A percentile compares a stretch with the other conserved stretches of the same genome.
Conservation (phyloP, 2,329 filamentous ascomycete genomes). For the Rhexocercosporidium sp. region DNA sequence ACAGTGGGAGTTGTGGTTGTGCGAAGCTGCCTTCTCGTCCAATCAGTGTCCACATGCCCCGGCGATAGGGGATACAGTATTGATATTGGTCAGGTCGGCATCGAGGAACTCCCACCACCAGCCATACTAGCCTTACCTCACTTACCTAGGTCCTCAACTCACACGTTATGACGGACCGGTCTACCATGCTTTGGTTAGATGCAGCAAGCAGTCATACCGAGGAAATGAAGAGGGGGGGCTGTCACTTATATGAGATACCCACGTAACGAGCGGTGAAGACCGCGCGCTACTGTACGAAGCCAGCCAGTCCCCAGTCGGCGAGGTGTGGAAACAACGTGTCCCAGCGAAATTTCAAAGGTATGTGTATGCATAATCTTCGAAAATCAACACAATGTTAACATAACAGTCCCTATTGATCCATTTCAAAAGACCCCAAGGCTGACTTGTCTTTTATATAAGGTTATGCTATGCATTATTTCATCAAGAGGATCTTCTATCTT, state of each 20-base stretch:
- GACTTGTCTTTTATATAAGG: no score
- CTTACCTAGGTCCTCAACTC: background rate
- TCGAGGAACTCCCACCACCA: background rate
- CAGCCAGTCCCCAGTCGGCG: conserved; percentile 3
- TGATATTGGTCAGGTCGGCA: background rate
- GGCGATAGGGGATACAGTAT: background rate
- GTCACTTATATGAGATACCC: background rate
- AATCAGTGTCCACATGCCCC: conserved; percentile 7
- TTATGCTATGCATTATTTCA: no score
- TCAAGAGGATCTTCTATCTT: no score
- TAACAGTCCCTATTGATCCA: no score
- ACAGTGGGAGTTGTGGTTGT: background rate
- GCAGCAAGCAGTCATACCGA: background rate
- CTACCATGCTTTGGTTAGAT: background rate
- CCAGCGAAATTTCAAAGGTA: no score
- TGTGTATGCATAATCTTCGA: no score
- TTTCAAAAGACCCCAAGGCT: no score
- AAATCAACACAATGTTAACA: no score
- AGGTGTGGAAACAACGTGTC: background rate
- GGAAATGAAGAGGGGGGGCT: background rate
- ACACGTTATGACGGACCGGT: background rate
- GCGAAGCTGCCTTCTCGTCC: background rate
- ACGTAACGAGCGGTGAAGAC: conserved; percentile 1
- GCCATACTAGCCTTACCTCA: background rate
- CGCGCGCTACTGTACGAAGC: background rate